A percentile compares a stretch with the other conserved stretches of the same genome.
These are phyloP conservation scores for Ophryocystis elektroscirrha DNA, from an alignment of 169 alveolate species.

Conservation along the genomic window DNA sequence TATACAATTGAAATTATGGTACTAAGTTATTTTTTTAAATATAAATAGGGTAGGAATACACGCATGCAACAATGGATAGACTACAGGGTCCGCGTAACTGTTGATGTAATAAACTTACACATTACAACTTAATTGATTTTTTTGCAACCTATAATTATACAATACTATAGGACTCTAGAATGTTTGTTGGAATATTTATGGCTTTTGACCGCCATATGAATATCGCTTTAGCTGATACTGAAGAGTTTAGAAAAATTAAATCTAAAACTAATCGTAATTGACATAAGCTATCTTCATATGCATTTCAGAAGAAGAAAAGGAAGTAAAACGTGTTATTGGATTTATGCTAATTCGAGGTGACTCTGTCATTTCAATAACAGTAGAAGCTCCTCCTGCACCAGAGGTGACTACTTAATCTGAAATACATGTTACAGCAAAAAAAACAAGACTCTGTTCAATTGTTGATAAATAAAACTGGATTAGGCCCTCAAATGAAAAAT, in stretches of 20 bases:
- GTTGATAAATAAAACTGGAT: too few relatives aligned
- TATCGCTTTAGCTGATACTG: constrained; percentile 82
- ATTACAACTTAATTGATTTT: too few relatives aligned
- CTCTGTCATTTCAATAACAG: constrained; percentile 76
- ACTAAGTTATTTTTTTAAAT: too few relatives aligned
- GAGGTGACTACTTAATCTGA: too few relatives aligned
- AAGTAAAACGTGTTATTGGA: constrained; percentile 82
- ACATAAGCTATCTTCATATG: not conserved
- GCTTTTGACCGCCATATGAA: constrained; percentile 97
- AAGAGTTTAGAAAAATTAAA: constrained; percentile 76
- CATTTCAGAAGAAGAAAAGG: constrained; percentile 30
- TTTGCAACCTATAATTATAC: too few relatives aligned
- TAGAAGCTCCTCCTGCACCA: too few relatives aligned
- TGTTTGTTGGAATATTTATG: constrained; percentile 82
- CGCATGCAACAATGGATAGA: constrained; percentile 80
- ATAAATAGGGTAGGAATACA: constrained; percentile 32
- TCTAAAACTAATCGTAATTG: constrained; percentile 3
- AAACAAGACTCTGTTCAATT: too few relatives aligned
- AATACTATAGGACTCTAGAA: constrained; percentile 66
- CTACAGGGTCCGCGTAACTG: constrained; percentile 73
- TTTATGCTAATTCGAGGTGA: constrained; percentile 87
- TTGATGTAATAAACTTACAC: too few relatives aligned
- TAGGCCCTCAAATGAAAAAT: too few relatives aligned
- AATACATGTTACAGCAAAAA: too few relatives aligned
- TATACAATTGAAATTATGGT: too few relatives aligned